Percentiles rank a stretch among this genome's conserved stretches.
These are phyloP conservation scores for Theobroma grandiflorum DNA, from an alignment of 441 rosid genomes.

Conservation along the genomic window DNA sequence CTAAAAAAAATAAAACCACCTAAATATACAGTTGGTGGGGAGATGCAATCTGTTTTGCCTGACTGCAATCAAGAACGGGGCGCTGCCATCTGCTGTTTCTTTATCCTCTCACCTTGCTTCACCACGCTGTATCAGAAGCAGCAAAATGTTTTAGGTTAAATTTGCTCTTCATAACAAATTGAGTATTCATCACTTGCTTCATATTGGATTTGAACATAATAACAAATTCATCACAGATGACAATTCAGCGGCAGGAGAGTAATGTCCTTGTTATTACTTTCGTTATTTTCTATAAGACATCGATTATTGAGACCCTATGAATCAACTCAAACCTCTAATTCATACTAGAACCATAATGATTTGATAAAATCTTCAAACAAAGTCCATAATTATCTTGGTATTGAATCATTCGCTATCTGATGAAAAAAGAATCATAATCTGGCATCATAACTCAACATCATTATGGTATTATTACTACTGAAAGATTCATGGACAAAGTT, in stretches of 20 bases:
- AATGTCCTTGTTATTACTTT: neutral
- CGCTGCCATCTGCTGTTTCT: constrained; percentile 96
- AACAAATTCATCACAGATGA: too few species aligned
- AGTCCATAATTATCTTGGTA: too few species aligned
- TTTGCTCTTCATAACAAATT: neutral
- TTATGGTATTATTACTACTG: neutral
- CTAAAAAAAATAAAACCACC: neutral
- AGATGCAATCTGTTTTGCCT: neutral
- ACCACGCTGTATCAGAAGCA: constrained; percentile 61
- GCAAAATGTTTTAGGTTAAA: neutral
- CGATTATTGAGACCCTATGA: neutral
- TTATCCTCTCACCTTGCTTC: constrained; percentile 69
- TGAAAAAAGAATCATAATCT: too few species aligned
- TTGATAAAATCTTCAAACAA: neutral
- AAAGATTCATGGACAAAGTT: neutral
- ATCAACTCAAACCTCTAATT: neutral
- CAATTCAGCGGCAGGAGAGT: neutral
- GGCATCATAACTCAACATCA: neutral
- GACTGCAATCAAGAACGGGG: constrained; percentile 68
- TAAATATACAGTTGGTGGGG: neutral
- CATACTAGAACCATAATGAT: neutral
- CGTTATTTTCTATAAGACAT: constrained; percentile 3
- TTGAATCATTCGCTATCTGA: too few species aligned
- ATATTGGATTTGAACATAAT: constrained; percentile 11
- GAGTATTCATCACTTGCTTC: neutral